Conservation (phyloP, 305 asterid genomes). For the Fraxinus xanthoxyloides region DNA sequence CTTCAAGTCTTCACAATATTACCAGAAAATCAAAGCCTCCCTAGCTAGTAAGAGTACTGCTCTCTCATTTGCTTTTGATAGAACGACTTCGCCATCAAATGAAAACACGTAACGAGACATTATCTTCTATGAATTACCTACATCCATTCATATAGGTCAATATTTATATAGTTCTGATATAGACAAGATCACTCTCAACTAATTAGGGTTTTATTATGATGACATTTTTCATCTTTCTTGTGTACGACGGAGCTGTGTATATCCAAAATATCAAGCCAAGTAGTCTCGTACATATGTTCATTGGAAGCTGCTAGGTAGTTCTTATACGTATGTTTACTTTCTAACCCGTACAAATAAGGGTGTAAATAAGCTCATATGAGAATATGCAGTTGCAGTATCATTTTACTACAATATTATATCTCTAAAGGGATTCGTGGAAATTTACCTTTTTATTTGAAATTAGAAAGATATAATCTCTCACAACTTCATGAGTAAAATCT, state of each 20-base stretch:
- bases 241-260: too few species aligned
- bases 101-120: background rate
- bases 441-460: background rate
- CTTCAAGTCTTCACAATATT: background rate
- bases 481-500: background rate
- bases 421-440: background rate
- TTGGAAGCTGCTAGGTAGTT: too few species aligned
- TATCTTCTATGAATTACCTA: background rate
- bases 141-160: too few species aligned
- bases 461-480: background rate
- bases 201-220: too few species aligned
- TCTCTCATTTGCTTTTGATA: background rate
- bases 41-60: background rate
- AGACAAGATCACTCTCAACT: too few species aligned
- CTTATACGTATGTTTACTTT: too few species aligned
- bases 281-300: too few species aligned
- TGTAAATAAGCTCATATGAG: background rate
- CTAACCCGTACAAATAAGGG: background rate
- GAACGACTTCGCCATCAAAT: background rate
- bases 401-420: too few species aligned
- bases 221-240: too few species aligned
- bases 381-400: too few species aligned
- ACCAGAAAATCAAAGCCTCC: background rate
- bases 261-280: too few species aligned
- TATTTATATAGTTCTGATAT: too few species aligned